Conservation (phyloP, 2,329 filamentous ascomycete genomes). For the Xylariaceae sp. region DNA sequence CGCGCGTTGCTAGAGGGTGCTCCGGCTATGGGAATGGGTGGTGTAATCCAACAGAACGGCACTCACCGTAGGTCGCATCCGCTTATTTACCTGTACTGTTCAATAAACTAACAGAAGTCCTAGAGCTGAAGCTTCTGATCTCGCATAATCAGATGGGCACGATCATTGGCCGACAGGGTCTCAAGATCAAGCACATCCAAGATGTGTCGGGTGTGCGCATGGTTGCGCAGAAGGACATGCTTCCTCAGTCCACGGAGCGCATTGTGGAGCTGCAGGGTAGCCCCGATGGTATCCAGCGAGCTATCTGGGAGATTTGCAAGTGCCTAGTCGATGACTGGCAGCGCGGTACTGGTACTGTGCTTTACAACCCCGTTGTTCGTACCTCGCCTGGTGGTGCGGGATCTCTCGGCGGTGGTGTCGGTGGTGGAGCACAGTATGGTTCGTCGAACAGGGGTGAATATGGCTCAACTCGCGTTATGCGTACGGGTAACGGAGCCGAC, state of each 20-base stretch:
- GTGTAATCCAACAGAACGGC: constrained; percentile 77
- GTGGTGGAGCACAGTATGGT: constrained; percentile 41
- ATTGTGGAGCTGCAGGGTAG: constrained; percentile 96
- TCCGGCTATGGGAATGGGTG: constrained; percentile 93
- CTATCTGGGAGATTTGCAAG: constrained; percentile 98
- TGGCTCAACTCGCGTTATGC: constrained; percentile 69
- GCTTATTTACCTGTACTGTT: background rate
- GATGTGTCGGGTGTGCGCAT: constrained; percentile 95
- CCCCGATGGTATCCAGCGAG: constrained; percentile 90
- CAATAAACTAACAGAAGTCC: constrained; percentile 25
- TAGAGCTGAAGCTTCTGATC: constrained; percentile 95
- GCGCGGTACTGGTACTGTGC: constrained; percentile 89
- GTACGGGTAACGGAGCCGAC: constrained; percentile 94
- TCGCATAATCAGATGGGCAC: constrained; percentile 99
- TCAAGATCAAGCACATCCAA: constrained; percentile 99
- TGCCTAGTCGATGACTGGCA: constrained; percentile 97
- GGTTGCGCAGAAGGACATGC: constrained; percentile 99
- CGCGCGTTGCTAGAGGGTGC: constrained; percentile 88
- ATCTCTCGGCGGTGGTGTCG: constrained; percentile 25
- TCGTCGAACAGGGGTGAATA: constrained; percentile 50
- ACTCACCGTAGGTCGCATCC: constrained; percentile 73
- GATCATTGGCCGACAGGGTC: constrained; percentile 91
- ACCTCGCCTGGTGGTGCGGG: constrained; percentile 62
- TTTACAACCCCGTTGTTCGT: constrained; percentile 94
- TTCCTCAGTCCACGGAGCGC: constrained; percentile 95